Base-by-base conservation (phyloP, 176 grass and related monocot genomes). In the Eleusine coracana region DNA sequence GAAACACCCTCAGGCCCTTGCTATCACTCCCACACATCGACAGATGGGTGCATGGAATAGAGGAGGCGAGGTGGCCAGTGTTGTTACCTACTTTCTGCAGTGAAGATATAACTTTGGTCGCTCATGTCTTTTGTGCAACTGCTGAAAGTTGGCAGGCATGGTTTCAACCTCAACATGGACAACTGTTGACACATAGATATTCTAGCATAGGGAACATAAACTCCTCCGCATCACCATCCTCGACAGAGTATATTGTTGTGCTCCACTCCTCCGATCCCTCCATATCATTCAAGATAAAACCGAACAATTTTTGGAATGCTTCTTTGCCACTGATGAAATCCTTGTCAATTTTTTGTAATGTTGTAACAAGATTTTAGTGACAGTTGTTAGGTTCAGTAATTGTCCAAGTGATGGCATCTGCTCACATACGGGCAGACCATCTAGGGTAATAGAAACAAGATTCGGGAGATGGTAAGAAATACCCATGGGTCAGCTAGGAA, bases 171-270 rank as follows among this genome's bases (percentile, higher is more conserved):
- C 40, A 66, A 5, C 7, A 0, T 6, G 3, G 16, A 25, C 76
- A 78, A 0, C 3, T 0, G 0, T 0, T 0, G 31, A 3, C 3
- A 0, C 1, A 0, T 2, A 78, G 9, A 10, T 0, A 0, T 0
- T 31, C 0, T 0, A 78, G 41, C 27, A n/a, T 3, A 36, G 76
- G 76, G 50, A 70, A 81, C 78, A 58, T 42, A 49, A 70, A 58
- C 7, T 51, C 69, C 7, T 75, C 72, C 50, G 21, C 16, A 0
- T 54, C 72, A 7, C 31, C 72, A 75, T 5, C 8, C 72, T 14
- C 0, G 0, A 40, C 4, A 58, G 8, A 6, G 20, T 73, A 73
- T 25, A 34, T 34, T 34, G 17, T 50, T 37, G 54, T 72, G 15
- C 44, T 46, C 44, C 44, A 46, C 44, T 46, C 9, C 0, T 46